These are phyloP conservation scores for Blastomyces gilchristii DNA, from an alignment of 2,329 filamentous ascomycete species.

Conservation along the genomic window DNA sequence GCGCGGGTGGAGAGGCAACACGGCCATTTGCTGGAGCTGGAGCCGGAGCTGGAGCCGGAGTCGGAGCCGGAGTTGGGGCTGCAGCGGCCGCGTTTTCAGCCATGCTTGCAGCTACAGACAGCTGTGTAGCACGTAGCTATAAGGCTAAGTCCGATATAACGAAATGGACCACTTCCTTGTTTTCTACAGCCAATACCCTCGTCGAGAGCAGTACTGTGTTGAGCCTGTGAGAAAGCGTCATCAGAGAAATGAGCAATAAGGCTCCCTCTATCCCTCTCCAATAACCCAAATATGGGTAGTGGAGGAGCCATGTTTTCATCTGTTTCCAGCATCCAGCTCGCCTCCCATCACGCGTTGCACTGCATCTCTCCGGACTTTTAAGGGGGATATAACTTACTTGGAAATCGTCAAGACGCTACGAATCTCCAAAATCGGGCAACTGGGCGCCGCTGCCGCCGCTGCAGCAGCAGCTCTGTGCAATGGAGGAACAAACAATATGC, in stretches of 20 bases:
- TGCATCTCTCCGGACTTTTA: background rate
- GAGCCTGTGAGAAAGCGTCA: background rate
- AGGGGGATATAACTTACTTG: background rate
- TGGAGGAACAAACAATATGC: background rate
- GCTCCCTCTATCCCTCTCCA: background rate
- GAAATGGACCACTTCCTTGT: background rate
- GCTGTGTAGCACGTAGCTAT: background rate
- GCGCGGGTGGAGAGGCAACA: background rate
- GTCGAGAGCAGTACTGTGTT: background rate
- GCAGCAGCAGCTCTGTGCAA: background rate
- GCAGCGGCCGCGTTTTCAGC: background rate
- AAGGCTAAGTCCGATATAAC: background rate
- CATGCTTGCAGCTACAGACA: background rate
- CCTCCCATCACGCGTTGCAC: background rate
- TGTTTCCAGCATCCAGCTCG: background rate
- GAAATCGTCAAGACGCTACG: too few relatives aligned
- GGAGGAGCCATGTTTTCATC: background rate
- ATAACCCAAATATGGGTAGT: background rate
- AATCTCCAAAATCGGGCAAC: background rate
- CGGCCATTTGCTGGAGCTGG: too few relatives aligned
- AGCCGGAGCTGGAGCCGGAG: too few relatives aligned
- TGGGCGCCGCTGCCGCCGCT: background rate
- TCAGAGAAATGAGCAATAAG: background rate
- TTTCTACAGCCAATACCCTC: background rate
- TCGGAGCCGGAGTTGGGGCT: too few relatives aligned